Evolutionary conservation across 2,329 filamentous ascomycete genomes (phyloP), one percentile per base, ranked within the genome.

Genomic region (Colletotrichum orchidophilum): DNA sequence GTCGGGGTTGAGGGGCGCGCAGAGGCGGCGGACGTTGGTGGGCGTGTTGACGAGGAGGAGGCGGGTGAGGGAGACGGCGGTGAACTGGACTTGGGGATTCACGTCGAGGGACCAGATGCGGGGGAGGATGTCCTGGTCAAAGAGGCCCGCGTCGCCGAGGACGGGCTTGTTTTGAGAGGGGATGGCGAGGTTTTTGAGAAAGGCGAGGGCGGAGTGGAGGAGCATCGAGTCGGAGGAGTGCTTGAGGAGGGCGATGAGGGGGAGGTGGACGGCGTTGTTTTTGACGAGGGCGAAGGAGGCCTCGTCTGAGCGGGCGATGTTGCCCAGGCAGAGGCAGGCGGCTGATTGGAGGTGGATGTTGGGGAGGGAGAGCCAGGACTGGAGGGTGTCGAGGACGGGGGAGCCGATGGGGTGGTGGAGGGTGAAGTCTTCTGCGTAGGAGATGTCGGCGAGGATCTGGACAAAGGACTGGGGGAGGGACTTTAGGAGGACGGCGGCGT

Each of bases 171-270:
- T 92, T 29, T 78, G 76, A 0, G 79, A 67, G 0, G 89, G 88
- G 61, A 92, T 88, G 29, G 90, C 87, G 9, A 92, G 85, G 77
- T 92, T 92, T 78, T 91, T 91, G 71, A 91, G 85, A 75, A 91
- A 91, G 8, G 88, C 87, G 21, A 92, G 81, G 2, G 83, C 81
- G 1, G 88, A 84, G 75, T 91, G 89, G 0, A 90, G 81, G 18
- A 90, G 84, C 72, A 90, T 87, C 1, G 84, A 77, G 71, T 87
- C 83, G 8, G 75, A n/a, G n/a, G n/a, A n/a, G 78, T 1, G 79
- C 75, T 33, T 82, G 46, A 84, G 73, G 50, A 85, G 76, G 9
- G 79, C 74, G 57, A 86, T 76, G 2, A 92, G 80, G 0, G 85
- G 83, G 8, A 83, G 75, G 67, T 85, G 82, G 4, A 82, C 82